phyloP scores from a whole-genome alignment of 176 grass and related monocot species.

The Eremochloa ophiuroides region DNA sequence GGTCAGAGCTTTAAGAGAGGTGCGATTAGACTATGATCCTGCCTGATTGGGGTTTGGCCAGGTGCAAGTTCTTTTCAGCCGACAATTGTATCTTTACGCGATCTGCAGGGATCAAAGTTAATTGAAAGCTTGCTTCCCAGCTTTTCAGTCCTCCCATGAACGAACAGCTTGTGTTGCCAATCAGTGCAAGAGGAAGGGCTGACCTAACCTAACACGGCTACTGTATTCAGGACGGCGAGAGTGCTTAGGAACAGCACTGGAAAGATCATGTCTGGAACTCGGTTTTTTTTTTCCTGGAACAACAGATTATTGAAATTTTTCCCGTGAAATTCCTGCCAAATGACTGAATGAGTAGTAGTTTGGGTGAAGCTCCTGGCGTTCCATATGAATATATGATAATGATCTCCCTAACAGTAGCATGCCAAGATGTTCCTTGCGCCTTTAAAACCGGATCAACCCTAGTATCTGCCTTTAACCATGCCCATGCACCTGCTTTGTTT shows the following conservation, averaged over 20 bases:
- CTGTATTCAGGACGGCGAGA: not conserved
- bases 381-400: not conserved
- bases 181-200: conserved; percentile 14
- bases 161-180: not conserved
- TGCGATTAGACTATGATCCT: conserved; percentile 31
- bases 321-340: not conserved
- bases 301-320: too few species aligned
- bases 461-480: not conserved
- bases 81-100: conserved; percentile 56
- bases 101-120: conserved; percentile 30
- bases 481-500: not conserved
- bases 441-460: not conserved
- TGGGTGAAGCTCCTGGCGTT: not conserved
- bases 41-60: conserved; percentile 21
- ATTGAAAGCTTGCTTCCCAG: conserved; percentile 39
- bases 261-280: not conserved
- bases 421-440: not conserved
- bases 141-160: conserved; percentile 19
- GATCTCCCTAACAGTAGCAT: not conserved
- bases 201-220: conserved; percentile 25
- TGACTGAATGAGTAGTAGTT: not conserved
- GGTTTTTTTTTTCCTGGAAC: not conserved
- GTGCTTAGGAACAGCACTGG: not conserved
- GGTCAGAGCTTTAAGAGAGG: conserved; percentile 24
- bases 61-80: conserved; percentile 40